phyloP scores from a whole-genome alignment of 129 eudicot genomes.

The Silybum marianum region DNA sequence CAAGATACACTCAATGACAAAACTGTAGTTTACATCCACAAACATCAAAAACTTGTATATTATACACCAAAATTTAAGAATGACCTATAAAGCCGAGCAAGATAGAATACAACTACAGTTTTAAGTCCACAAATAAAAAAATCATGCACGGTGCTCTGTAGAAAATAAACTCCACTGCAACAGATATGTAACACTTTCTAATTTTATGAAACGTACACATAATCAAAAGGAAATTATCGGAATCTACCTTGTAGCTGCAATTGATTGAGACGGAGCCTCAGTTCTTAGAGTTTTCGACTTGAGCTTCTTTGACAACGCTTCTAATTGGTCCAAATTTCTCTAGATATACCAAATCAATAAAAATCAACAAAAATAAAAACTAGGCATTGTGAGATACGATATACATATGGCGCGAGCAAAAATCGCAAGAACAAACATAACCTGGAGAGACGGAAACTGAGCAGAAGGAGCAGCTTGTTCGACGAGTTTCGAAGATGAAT shows the following conservation, averaged over 20 bases:
- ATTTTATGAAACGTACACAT: background rate
- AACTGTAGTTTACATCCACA: background rate
- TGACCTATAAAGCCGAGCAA: background rate
- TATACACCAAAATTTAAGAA: background rate
- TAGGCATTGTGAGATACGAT: background rate
- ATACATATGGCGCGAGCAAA: background rate
- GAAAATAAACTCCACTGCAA: slow-evolving; percentile 1
- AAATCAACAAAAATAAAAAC: background rate
- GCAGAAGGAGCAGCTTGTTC: slow-evolving; percentile 98
- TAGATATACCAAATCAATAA: slow-evolving; percentile 15
- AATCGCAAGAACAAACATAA: background rate
- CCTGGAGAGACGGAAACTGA: slow-evolving; percentile 98
- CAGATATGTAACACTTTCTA: background rate
- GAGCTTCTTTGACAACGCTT: slow-evolving; percentile 92
- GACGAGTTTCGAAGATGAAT: slow-evolving; percentile 91
- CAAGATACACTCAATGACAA: slow-evolving; percentile 2
- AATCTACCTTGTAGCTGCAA: slow-evolving; percentile 86
- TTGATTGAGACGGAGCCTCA: slow-evolving; percentile 91
- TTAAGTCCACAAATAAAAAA: background rate
- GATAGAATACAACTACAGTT: background rate
- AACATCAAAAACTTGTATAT: background rate
- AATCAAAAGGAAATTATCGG: background rate
- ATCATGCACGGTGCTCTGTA: background rate
- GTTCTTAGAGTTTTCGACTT: slow-evolving; percentile 86
- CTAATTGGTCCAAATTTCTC: slow-evolving; percentile 95